These are phyloP conservation scores for Astragalus glycyphyllos DNA, from an alignment of 306 rosid genomes.

Conservation along the genomic window DNA sequence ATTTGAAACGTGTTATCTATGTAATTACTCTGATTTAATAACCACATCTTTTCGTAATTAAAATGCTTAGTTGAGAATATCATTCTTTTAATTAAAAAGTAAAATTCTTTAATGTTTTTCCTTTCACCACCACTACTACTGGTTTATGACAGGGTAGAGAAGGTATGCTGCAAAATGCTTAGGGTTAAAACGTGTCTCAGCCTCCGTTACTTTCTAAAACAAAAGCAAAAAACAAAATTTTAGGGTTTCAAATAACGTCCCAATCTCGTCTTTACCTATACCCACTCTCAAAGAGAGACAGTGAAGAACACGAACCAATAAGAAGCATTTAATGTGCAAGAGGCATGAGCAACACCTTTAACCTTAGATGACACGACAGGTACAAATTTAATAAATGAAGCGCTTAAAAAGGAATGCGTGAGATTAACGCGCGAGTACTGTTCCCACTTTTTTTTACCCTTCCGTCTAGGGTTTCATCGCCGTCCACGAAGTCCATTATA, in stretches of 20 bases:
- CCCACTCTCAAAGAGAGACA: slow-evolving; percentile 28
- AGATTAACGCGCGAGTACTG: slow-evolving; percentile 47
- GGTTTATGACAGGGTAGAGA: slow-evolving; percentile 40
- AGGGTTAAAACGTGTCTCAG: slow-evolving; percentile 63
- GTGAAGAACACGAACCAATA: slow-evolving; percentile 62
- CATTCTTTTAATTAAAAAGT: slow-evolving; percentile 16
- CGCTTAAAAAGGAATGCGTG: slow-evolving; percentile 56
- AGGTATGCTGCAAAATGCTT: slow-evolving; percentile 38
- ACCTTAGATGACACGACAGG: slow-evolving; percentile 73
- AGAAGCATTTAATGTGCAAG: slow-evolving; percentile 54
- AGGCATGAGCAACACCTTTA: slow-evolving; percentile 63
- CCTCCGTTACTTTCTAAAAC: slow-evolving; percentile 45
- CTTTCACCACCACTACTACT: slow-evolving; percentile 36
- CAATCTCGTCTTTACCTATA: background rate
- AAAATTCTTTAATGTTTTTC: slow-evolving; percentile 20
- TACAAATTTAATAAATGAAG: slow-evolving; percentile 47
- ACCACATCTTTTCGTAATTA: slow-evolving; percentile 5
- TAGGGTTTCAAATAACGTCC: slow-evolving; percentile 68
- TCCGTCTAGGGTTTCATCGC: slow-evolving; percentile 77
- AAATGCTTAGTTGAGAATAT: background rate
- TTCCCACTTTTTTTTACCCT: slow-evolving; percentile 33
- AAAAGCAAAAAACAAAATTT: slow-evolving; percentile 31
- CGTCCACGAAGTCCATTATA: slow-evolving; percentile 46
- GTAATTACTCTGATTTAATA: slow-evolving; percentile 17
- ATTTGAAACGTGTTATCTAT: background rate